Base-by-base conservation (phyloP, 768 basidiomycete species). In the Phylloporus arenicola region DNA sequence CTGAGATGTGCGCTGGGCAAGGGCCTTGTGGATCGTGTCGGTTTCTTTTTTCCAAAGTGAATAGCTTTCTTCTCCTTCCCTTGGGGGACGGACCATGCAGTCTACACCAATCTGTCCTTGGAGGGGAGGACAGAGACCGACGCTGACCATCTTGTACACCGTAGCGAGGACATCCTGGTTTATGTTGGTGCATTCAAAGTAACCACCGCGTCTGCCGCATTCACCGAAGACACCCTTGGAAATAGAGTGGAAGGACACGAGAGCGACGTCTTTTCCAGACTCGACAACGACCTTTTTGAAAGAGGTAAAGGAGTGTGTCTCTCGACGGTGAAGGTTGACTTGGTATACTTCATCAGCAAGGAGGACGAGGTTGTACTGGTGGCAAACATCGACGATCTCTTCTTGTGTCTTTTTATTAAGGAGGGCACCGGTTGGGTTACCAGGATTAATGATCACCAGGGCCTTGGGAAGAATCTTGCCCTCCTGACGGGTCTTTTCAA, bases 261-360 rank as follows among this genome's bases (percentile, higher is more conserved):
- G 83, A 39, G 90, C 82, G 50, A 93, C 71, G 48, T 81, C 51
- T 29, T 54, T 63, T 0, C 60, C 77, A n/a, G 86, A 88, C 47
- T 79, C 67, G 55, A 86, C 72, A 3, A 96, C 81, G 45, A 91
- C 76, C 70, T 92, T 88, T 69, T 97, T 97, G 81, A 99, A 98
- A 10, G 88, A 92, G 44, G 83, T 81, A 79, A 99, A 99, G 0
- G 88, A 78, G 65, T 88, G 82, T 2, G 74, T 74, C 3, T 68
- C 62, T 37, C 71, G 74, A 40, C 77, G 74, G 73, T 94, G 93
- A 39, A 98, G 78, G 74, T 98, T 98, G 59, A 72, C 73, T 70
- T 99, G 95, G 77, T 99, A 97, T n/a, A 99, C 95, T 68, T 99
- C 95, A 68, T 99, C 95, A 0, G 95, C 95, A 56, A 98, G 80